Evolutionary conservation across 352 stramenopile genomes (phyloP).

Genomic region (Phytophthora pistaciae): DNA sequence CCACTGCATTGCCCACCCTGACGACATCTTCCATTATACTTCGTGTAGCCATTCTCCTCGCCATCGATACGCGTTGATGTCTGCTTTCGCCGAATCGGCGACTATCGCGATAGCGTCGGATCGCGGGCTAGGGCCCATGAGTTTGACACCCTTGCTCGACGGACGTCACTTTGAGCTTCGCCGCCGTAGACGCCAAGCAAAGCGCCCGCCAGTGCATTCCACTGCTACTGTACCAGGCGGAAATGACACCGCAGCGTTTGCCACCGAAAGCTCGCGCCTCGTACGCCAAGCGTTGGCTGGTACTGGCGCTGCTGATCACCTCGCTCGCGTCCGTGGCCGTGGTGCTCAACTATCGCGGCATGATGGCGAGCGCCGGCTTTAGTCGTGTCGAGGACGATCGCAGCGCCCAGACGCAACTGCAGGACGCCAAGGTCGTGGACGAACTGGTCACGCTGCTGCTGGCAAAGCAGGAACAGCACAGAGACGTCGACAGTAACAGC

Average conservation of each 20-base stretch:
- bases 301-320: conserved; percentile 32
- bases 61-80: not conserved
- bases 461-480: conserved; percentile 15
- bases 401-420: conserved; percentile 10
- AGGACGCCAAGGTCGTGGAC: conserved; percentile 23
- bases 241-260: conserved; percentile 12
- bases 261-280: not conserved
- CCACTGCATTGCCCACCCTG: no score
- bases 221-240: not conserved
- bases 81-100: conserved; percentile 19
- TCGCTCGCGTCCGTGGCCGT: conserved; percentile 31
- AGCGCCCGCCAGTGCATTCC: not conserved
- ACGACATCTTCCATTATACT: not conserved
- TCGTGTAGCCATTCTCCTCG: not conserved
- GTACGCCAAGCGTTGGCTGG: conserved; percentile 19
- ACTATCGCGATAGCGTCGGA: conserved; percentile 27
- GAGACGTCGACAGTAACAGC: not conserved
- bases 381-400: not conserved
- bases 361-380: conserved; percentile 17
- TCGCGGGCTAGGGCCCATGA: conserved; percentile 24
- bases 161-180: conserved; percentile 15
- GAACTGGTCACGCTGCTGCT: conserved; percentile 30
- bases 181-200: not conserved
- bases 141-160: conserved; percentile 1
- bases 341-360: conserved; percentile 47